Conservation (phyloP, 495 filamentous ascomycete genomes). For the Tetracladium setigerum region DNA sequence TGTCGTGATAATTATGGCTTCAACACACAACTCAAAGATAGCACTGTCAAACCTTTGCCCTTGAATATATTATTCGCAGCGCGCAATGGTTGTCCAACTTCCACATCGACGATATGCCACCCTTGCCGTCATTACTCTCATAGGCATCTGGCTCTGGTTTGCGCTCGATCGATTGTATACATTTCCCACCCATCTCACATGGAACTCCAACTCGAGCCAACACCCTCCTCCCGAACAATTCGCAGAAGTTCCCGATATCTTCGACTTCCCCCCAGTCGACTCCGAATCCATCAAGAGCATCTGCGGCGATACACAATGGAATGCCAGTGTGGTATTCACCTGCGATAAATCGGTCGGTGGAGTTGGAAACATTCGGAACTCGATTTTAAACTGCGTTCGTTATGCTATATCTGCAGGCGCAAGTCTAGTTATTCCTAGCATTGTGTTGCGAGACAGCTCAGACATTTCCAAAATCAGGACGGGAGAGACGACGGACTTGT, state of each 20-base stretch:
- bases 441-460: conserved; percentile 8
- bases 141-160: conserved; percentile 13
- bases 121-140: conserved; percentile 4
- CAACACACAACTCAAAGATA: too few species aligned
- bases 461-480: conserved; percentile 5
- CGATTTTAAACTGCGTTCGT: conserved; percentile 20
- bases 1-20: too few species aligned
- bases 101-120: neutral
- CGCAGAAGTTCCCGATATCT: neutral
- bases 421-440: conserved; percentile 13
- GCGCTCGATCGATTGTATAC: conserved; percentile 1
- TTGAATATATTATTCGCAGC: too few species aligned
- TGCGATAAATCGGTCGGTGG: conserved; percentile 18
- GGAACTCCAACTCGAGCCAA: neutral
- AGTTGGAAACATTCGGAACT: conserved; percentile 15
- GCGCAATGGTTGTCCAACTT: too few species aligned
- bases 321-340: conserved; percentile 18
- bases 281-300: conserved; percentile 14
- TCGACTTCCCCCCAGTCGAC: conserved; percentile 17
- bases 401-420: conserved; percentile 23
- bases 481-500: conserved; percentile 3
- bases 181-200: neutral
- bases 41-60: too few species aligned
- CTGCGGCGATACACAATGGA: conserved; percentile 15
- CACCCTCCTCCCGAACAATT: too few species aligned